Conservation (phyloP, 1,139 yeast genomes). For the Candida sp. region DNA sequence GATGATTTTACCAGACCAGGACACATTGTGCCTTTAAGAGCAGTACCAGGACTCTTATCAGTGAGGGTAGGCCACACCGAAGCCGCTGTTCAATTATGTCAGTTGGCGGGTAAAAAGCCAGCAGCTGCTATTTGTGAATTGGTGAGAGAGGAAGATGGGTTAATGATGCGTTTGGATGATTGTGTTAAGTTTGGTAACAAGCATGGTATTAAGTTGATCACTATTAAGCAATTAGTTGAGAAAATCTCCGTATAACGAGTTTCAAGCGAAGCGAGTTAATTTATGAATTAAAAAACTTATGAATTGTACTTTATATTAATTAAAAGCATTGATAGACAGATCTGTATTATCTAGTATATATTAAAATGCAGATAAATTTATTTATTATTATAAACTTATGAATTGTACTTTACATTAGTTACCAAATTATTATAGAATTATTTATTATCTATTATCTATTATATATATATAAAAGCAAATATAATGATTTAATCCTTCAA, state of each 20-base stretch:
- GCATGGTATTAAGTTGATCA: slow-evolving; percentile 67
- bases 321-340: too few relatives aligned
- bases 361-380: not conserved
- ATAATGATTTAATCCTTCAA: slow-evolving; percentile 30
- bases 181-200: slow-evolving; percentile 68
- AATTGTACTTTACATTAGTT: too few relatives aligned
- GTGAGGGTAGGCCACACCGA: slow-evolving; percentile 97
- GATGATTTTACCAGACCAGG: slow-evolving; percentile 86
- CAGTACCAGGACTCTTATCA: slow-evolving; percentile 79
- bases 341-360: not conserved
- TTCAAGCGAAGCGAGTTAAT: too few relatives aligned
- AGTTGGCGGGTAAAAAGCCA: slow-evolving; percentile 72
- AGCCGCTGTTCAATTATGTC: slow-evolving; percentile 89
- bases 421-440: too few relatives aligned
- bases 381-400: too few relatives aligned
- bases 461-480: not conserved
- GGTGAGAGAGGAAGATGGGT: slow-evolving; percentile 89
- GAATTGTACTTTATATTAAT: too few relatives aligned
- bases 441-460: slow-evolving; percentile 5
- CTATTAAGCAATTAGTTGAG: slow-evolving; percentile 73
- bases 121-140: slow-evolving; percentile 94
- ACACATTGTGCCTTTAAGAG: slow-evolving; percentile 89
- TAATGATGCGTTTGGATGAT: slow-evolving; percentile 93
- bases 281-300: too few relatives aligned
- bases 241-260: slow-evolving; percentile 2